Conservation (phyloP, 805 yeast genomes). For the Candida namnaoensis region DNA sequence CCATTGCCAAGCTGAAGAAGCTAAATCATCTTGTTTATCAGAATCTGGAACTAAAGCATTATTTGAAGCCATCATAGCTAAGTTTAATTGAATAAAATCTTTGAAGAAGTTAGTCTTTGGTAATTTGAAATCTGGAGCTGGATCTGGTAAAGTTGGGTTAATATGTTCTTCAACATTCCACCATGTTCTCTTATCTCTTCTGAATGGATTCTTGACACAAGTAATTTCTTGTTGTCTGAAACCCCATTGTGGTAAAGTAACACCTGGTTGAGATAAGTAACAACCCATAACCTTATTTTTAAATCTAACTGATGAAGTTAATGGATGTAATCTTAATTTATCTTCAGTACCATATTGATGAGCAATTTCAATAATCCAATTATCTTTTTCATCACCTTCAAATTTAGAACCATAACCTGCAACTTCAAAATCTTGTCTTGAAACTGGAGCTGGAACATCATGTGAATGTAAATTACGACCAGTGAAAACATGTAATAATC, state of each 20-base stretch:
- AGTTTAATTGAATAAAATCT: slow-evolving; percentile 66
- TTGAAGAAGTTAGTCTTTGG: slow-evolving; percentile 74
- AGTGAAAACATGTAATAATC: slow-evolving; percentile 57
- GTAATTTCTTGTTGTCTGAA: slow-evolving; percentile 95
- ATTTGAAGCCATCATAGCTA: slow-evolving; percentile 85
- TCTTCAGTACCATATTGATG: slow-evolving; percentile 53
- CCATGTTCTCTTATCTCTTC: slow-evolving; percentile 79
- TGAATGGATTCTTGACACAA: slow-evolving; percentile 60
- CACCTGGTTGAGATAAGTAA: slow-evolving; percentile 79
- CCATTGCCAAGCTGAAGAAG: slow-evolving; percentile 84
- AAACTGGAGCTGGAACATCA: slow-evolving; percentile 52
- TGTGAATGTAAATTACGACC: slow-evolving; percentile 68
- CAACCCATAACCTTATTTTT: slow-evolving; percentile 64
- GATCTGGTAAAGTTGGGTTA: slow-evolving; percentile 49
- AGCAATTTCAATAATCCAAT: slow-evolving; percentile 67
- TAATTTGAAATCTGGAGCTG: slow-evolving; percentile 51
- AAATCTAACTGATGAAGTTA: slow-evolving; percentile 77
- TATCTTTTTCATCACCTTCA: slow-evolving; percentile 64
- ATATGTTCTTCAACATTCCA: slow-evolving; percentile 75
- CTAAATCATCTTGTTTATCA: slow-evolving; percentile 63
- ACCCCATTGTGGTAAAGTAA: slow-evolving; percentile 90
- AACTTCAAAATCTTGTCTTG: slow-evolving; percentile 48
- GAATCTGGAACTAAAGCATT: slow-evolving; percentile 73
- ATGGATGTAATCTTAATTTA: slow-evolving; percentile 54
- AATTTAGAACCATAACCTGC: slow-evolving; percentile 64